Evolutionary conservation across 2,329 filamentous ascomycete species (phyloP).

Genomic region (Chalaropsis ovoidea): DNA sequence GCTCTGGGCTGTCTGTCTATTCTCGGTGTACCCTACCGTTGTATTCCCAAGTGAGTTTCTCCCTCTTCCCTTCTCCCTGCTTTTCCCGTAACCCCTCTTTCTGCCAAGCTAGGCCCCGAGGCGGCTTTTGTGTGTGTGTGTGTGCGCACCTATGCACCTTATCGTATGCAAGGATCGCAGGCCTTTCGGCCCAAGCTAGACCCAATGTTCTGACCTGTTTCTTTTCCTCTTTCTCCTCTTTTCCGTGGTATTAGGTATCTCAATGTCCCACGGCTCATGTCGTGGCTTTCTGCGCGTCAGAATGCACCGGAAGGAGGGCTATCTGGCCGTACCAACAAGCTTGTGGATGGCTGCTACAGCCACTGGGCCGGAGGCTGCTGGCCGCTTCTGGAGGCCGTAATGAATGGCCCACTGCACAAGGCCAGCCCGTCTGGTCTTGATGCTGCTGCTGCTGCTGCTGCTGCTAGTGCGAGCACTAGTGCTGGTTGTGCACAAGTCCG

Average conservation of each 20-base stretch:
- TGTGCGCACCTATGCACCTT: background rate
- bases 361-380: conserved; percentile 97
- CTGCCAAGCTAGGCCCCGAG: background rate
- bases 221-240: background rate
- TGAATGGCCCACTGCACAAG: conserved; percentile 42
- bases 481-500: conserved; percentile 13
- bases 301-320: conserved; percentile 87
- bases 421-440: conserved; percentile 13
- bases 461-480: background rate
- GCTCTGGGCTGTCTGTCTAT: conserved; percentile 82
- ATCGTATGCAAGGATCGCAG: background rate
- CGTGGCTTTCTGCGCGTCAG: conserved; percentile 84
- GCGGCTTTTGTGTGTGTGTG: background rate
- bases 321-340: conserved; percentile 88
- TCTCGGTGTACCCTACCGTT: conserved; percentile 65
- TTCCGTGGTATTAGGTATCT: conserved; percentile 48
- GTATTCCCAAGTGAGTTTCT: conserved; percentile 55
- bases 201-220: background rate
- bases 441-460: background rate
- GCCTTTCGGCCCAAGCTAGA: background rate
- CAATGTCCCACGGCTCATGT: conserved; percentile 63
- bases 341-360: conserved; percentile 96
- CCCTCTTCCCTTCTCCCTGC: conserved; percentile 20
- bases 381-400: conserved; percentile 73
- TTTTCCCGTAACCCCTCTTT: background rate